These are phyloP conservation scores for Eimeria praecox DNA, from an alignment of 169 alveolate genomes.

Conservation along the genomic window DNA sequence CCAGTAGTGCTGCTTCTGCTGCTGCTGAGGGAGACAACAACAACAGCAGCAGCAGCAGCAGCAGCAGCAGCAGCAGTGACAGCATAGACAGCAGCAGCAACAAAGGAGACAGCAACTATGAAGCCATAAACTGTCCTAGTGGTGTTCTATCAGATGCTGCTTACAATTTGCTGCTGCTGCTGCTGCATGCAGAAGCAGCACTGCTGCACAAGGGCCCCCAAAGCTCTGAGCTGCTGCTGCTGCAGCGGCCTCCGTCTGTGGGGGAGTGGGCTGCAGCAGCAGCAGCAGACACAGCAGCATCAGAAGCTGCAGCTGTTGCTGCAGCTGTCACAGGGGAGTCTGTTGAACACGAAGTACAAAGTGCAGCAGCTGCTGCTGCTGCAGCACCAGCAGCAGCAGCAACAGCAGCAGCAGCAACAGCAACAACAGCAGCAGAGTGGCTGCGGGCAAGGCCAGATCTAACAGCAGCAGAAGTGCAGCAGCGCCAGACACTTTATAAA, in stretches of 20 bases:
- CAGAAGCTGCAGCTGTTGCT: conserved; percentile 28
- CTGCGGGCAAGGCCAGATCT: neutral
- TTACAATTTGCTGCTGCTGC: conserved; percentile 45
- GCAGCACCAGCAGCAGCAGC: conserved; percentile 39
- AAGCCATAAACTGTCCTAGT: neutral
- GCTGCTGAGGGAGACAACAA: neutral
- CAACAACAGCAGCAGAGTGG: neutral
- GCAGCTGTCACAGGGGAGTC: neutral
- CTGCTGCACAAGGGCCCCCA: conserved; percentile 36
- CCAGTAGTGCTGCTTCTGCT: conserved; percentile 2
- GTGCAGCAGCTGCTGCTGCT: neutral
- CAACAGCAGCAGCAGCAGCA: neutral
- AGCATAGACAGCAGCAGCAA: neutral
- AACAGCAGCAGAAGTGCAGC: conserved; percentile 35
- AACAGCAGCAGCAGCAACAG: neutral
- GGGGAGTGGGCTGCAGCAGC: conserved; percentile 4
- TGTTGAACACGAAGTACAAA: neutral
- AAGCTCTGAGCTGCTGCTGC: neutral
- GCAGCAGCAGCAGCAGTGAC: conserved; percentile 20
- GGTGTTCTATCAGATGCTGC: conserved; percentile 29
- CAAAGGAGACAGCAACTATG: neutral
- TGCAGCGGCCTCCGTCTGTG: conserved; percentile 32
- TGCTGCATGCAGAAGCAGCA: conserved; percentile 3
- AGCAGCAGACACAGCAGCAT: neutral
- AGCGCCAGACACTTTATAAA: neutral